These are phyloP conservation scores for Coriaria nepalensis DNA, from an alignment of 306 rosid genomes.

Conservation along the genomic window DNA sequence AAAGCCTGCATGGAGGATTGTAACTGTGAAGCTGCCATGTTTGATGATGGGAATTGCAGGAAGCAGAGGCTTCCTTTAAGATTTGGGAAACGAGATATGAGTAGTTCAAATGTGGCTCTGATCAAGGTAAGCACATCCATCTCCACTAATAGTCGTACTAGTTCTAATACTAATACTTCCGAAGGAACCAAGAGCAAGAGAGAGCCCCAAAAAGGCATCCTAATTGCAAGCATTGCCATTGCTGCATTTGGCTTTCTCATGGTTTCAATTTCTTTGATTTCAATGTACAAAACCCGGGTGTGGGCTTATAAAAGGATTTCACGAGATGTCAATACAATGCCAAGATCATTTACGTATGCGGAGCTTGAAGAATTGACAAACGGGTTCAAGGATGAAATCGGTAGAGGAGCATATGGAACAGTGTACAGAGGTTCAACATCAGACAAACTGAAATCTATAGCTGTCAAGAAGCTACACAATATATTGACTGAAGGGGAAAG, in stretches of 20 bases:
- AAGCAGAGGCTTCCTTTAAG: too few species aligned
- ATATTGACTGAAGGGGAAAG: constrained; percentile 9
- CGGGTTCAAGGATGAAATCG: constrained; percentile 17
- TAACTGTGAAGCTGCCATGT: constrained; percentile 8
- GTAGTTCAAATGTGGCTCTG: background rate
- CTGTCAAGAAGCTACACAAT: constrained; percentile 11
- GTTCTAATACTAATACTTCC: background rate
- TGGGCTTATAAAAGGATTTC: background rate
- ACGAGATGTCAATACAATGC: background rate
- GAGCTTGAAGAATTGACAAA: constrained; percentile 16
- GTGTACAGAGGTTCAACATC: constrained; percentile 7
- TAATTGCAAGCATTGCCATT: background rate
- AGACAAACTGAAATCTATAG: constrained; percentile 9
- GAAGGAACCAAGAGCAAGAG: background rate
- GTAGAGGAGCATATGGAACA: constrained; percentile 16
- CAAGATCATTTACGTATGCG: constrained; percentile 8
- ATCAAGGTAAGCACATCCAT: constrained; percentile 8
- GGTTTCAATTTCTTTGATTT: background rate
- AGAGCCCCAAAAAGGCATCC: background rate
- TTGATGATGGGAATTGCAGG: constrained; percentile 7
- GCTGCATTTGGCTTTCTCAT: background rate
- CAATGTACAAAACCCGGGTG: background rate
- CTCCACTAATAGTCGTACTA: too few species aligned
- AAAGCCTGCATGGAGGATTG: constrained; percentile 13
- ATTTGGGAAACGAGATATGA: background rate